Conservation (phyloP, 495 filamentous ascomycete genomes). For the Aspergillus ostianus region DNA sequence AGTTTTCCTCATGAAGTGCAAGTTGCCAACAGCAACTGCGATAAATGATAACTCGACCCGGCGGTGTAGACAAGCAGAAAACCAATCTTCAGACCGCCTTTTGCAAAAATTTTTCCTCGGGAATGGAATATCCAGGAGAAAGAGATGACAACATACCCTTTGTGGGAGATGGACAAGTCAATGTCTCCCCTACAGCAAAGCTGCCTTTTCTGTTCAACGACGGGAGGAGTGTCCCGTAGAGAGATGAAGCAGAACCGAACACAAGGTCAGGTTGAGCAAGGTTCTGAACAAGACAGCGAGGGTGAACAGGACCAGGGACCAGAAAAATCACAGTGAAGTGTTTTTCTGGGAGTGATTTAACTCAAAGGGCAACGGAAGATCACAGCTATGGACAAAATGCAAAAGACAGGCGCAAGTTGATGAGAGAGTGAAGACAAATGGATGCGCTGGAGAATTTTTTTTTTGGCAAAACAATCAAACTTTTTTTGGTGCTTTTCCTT, state of each 20-base stretch:
- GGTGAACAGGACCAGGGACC: conserved; percentile 15
- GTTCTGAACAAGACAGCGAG: conserved; percentile 14
- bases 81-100: background rate
- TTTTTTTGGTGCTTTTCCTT: conserved; percentile 23
- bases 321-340: conserved; percentile 49
- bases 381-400: conserved; percentile 16
- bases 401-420: conserved; percentile 22
- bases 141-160: conserved; percentile 46
- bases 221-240: conserved; percentile 9
- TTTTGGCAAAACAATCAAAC: conserved; percentile 11
- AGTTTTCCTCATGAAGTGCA: too few relatives aligned
- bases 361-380: conserved; percentile 11
- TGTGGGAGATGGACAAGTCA: conserved; percentile 95
- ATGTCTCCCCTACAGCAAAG: conserved; percentile 83
- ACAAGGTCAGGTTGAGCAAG: conserved; percentile 15
- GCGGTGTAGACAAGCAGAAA: conserved; percentile 6
- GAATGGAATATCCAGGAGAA: background rate
- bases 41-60: background rate
- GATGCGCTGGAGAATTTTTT: conserved; percentile 13
- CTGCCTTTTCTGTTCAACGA: conserved; percentile 20
- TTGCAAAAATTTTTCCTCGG: background rate
- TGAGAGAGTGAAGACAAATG: conserved; percentile 25
- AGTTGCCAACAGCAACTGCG: background rate
- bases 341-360: conserved; percentile 27
- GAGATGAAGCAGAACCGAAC: conserved; percentile 13